A percentile compares a stretch with the other conserved stretches of the same genome.
Evolutionary conservation across 2,329 filamentous ascomycete species (phyloP).

Genomic region (Neofusicoccum sp.): DNA sequence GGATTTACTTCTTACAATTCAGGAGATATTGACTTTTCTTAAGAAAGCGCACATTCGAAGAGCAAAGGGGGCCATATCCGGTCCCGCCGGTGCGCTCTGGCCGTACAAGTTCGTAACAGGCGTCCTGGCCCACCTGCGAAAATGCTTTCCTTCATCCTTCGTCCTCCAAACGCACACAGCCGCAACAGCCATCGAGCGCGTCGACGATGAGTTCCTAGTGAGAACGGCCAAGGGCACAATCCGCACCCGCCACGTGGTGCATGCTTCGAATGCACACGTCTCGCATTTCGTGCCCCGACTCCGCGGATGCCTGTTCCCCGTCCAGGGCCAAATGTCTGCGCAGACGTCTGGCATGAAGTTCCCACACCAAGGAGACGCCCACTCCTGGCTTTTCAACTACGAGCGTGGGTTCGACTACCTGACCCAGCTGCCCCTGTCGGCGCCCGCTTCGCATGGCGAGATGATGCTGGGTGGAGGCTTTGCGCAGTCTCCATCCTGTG

Average conservation of each 20-base stretch:
- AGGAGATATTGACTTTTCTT: too few species aligned
- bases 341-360: constrained; percentile 43
- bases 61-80: constrained; percentile 29
- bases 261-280: constrained; percentile 58
- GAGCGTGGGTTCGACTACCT: constrained; percentile 21
- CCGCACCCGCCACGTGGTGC: constrained; percentile 51
- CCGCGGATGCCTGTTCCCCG: constrained; percentile 44
- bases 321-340: constrained; percentile 52
- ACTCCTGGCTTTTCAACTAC: constrained; percentile 51
- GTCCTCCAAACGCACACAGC: constrained; percentile 42
- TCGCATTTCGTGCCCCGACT: constrained; percentile 53
- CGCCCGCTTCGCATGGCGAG: constrained; percentile 14
- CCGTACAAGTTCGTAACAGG: constrained; percentile 20
- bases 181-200: constrained; percentile 31
- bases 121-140: neutral
- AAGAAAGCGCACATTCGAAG: too few species aligned
- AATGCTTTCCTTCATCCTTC: constrained; percentile 22
- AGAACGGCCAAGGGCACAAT: constrained; percentile 48
- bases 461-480: constrained; percentile 23
- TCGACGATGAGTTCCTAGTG: constrained; percentile 42
- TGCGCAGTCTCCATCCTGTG: constrained; percentile 20
- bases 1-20: too few species aligned
- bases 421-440: constrained; percentile 19
- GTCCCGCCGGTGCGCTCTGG: constrained; percentile 31
- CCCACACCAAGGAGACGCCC: constrained; percentile 32